Evolutionary conservation across 208 protist genomes (phyloP).

Genomic region (Balamuthia mandrillaris): DNA sequence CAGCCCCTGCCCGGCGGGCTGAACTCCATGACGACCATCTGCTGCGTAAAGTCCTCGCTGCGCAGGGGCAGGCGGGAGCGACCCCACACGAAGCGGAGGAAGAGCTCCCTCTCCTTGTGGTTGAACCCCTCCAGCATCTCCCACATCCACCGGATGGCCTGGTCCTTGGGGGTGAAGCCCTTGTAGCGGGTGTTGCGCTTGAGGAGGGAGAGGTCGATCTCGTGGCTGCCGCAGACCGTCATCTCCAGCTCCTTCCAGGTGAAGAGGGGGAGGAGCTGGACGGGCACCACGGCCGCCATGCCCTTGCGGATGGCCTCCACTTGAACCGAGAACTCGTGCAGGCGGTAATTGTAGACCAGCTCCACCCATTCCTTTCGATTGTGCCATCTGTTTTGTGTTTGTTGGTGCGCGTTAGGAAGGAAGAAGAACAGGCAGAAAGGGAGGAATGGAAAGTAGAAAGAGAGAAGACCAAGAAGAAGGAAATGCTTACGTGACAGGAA

Average conservation of each 20-base stretch:
- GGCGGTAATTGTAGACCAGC: conserved; percentile 12
- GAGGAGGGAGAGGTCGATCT: conserved; percentile 49
- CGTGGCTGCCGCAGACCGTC: conserved; percentile 47
- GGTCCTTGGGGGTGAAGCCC: conserved; percentile 22
- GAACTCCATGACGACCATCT: too few relatives aligned
- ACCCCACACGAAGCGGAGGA: conserved; percentile 40
- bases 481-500: neutral
- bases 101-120: conserved; percentile 37
- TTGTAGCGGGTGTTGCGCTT: conserved; percentile 43
- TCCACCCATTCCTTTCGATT: conserved; percentile 14
- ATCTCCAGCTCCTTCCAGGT: conserved; percentile 58
- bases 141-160: conserved; percentile 6
- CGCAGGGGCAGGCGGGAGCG: neutral
- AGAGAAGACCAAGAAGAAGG: too few relatives aligned
- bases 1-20: too few relatives aligned
- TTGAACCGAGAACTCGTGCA: too few relatives aligned
- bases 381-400: too few relatives aligned
- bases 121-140: neutral
- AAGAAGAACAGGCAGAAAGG: neutral
- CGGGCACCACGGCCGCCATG: conserved; percentile 44
- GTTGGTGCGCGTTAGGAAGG: neutral
- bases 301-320: conserved; percentile 41
- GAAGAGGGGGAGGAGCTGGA: conserved; percentile 40
- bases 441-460: neutral
- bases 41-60: conserved; percentile 20